Conservation (phyloP, 169 alveolate genomes). For the Theileria luwenshuni region DNA sequence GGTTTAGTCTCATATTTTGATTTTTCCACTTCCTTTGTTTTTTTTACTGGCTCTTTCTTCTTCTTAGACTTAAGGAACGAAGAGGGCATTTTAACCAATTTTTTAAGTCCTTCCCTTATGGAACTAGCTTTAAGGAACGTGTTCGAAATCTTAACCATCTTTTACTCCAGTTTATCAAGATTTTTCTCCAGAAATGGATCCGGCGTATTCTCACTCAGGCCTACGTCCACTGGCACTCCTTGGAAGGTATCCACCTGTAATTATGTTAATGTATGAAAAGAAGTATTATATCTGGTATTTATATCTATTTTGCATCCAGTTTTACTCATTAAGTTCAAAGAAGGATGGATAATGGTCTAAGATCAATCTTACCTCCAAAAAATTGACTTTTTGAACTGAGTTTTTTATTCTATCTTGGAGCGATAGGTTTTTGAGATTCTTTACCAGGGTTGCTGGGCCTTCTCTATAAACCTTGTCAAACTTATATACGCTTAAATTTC, state of each 20-base stretch:
- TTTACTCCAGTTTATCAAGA: slow-evolving; percentile 11
- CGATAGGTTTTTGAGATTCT: slow-evolving; percentile 2
- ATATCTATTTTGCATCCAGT: neutral
- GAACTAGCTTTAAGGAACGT: neutral
- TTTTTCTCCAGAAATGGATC: slow-evolving; percentile 64
- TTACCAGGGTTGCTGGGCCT: slow-evolving; percentile 34
- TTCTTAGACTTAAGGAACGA: neutral
- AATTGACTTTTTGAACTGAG: slow-evolving; percentile 56
- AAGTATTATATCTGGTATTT: neutral
- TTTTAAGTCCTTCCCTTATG: neutral
- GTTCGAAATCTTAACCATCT: neutral
- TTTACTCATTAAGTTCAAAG: too few species aligned
- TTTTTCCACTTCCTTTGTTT: neutral
- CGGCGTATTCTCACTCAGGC: slow-evolving; percentile 52
- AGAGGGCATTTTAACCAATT: neutral
- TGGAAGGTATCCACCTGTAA: slow-evolving; percentile 45
- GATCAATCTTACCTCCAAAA: slow-evolving; percentile 50
- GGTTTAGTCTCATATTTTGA: neutral
- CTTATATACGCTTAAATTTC: slow-evolving; percentile 56
- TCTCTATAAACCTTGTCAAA: slow-evolving; percentile 66
- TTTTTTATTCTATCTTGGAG: slow-evolving; percentile 30
- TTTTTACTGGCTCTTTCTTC: neutral
- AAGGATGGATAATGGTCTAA: neutral
- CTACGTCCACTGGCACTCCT: slow-evolving; percentile 67
- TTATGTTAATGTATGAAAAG: neutral